phyloP scores from a whole-genome alignment of 306 rosid genomes.

The Arachis stenosperma region DNA sequence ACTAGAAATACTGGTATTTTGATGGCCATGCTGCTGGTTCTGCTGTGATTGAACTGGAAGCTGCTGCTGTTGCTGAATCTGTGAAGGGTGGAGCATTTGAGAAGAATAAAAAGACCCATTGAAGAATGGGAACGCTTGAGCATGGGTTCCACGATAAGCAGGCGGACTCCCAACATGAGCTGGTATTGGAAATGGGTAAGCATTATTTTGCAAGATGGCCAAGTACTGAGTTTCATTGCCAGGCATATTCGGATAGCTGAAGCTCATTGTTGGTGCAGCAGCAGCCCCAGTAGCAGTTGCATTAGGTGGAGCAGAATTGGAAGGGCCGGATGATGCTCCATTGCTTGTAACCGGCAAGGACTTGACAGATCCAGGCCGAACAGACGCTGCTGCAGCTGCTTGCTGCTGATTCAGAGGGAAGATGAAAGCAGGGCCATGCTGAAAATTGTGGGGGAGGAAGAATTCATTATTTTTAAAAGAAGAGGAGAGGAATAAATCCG shows the following conservation, averaged over 20 bases:
- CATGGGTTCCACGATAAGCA: slow-evolving; percentile 79
- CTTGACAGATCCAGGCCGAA: slow-evolving; percentile 75
- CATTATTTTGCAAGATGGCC: slow-evolving; percentile 87
- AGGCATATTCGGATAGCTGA: slow-evolving; percentile 78
- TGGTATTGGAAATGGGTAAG: slow-evolving; percentile 84
- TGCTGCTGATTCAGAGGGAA: slow-evolving; percentile 92
- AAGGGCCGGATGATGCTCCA: slow-evolving; percentile 48
- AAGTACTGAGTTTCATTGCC: slow-evolving; percentile 84
- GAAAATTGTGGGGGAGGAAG: slow-evolving; percentile 33
- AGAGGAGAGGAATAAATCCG: too few relatives aligned
- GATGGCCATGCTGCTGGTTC: slow-evolving; percentile 67
- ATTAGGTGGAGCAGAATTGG: slow-evolving; percentile 48
- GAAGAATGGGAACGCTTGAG: slow-evolving; percentile 79
- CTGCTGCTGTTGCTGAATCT: slow-evolving; percentile 70
- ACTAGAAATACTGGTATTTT: slow-evolving; percentile 65
- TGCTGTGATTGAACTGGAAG: slow-evolving; percentile 70
- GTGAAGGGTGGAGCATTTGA: slow-evolving; percentile 88
- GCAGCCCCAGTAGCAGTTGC: slow-evolving; percentile 43
- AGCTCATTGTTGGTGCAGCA: slow-evolving; percentile 76
- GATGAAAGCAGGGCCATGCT: slow-evolving; percentile 93
- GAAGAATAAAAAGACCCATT: slow-evolving; percentile 86
- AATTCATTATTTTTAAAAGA: background rate
- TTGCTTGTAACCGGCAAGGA: slow-evolving; percentile 62
- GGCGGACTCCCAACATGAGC: slow-evolving; percentile 89
- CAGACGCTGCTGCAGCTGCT: slow-evolving; percentile 75